Evolutionary conservation across 2,329 filamentous ascomycete genomes (phyloP), one percentile per base, ranked within the genome.

Genomic region (Fusarium fujikuroi): DNA sequence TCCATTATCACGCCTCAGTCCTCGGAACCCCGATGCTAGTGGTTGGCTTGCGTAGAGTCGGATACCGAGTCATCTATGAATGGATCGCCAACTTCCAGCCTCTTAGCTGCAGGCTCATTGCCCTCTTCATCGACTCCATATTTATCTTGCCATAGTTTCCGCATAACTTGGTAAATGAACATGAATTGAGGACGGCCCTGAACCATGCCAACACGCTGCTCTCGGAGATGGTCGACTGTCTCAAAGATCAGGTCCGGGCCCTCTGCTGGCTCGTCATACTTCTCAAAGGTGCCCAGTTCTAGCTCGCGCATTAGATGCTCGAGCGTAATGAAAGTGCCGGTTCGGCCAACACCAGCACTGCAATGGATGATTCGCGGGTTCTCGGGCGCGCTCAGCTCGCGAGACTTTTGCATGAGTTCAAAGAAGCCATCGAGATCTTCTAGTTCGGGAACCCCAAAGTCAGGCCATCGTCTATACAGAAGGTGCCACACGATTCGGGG

Each of bases 141-240:
- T 77, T 87, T 91, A 39, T 93, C 90, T 69, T 90, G 84, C 91
- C 93, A 95, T 60, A 90, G 85, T 80, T 94, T 92, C 58, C 90
- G 89, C 77, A 98, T 82, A 3, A 97, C 93, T 78, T 95, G 91
- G 83, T 99, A 98, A 64, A 99, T 89, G 80, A 98, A 98, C 42
- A 89, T 83, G 77, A 93, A 96, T 81, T 99, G 96, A 53, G 88
- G 81, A 76, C 95, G 93, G 50, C 93, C 92, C 83, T 98, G 96
- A 9, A 99, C 96, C 96, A 99, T 99, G 83, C 92, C 93, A 85
- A 94, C 93, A 23, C 96, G 89, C 85, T 99, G 96, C 81, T 95
- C 90, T 49, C 96, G 89, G 62, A 99, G 87, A 68, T 85, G 83
- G 76, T 97, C 92, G 60, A 99, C 95, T 0, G 93, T 92, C 23